These are phyloP conservation scores for Oryza longistaminata DNA, from an alignment of 176 grass and related monocot species.

Conservation along the genomic window DNA sequence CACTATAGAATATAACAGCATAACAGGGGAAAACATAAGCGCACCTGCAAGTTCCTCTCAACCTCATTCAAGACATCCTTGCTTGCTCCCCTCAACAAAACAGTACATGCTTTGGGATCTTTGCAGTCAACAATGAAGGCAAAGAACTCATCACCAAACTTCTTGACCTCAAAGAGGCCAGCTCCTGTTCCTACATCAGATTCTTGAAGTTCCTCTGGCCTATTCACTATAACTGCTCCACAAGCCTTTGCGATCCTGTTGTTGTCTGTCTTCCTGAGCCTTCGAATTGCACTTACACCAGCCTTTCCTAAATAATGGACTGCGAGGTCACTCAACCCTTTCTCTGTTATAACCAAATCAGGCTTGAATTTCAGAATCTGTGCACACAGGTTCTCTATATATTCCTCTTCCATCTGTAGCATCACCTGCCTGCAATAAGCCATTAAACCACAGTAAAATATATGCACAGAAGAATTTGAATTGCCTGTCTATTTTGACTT, in stretches of 20 bases:
- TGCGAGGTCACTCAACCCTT: slow-evolving; percentile 89
- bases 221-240: slow-evolving; percentile 92
- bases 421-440: slow-evolving; percentile 58
- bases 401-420: slow-evolving; percentile 96
- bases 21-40: not conserved
- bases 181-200: slow-evolving; percentile 91
- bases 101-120: slow-evolving; percentile 98
- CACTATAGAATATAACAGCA: slow-evolving; percentile 9
- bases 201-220: slow-evolving; percentile 96
- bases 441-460: not conserved
- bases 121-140: slow-evolving; percentile 91
- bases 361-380: slow-evolving; percentile 98
- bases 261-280: slow-evolving; percentile 93
- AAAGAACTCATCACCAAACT: slow-evolving; percentile 96
- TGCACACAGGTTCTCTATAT: slow-evolving; percentile 78
- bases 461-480: not conserved
- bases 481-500: not conserved
- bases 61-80: slow-evolving; percentile 97
- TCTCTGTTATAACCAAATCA: slow-evolving; percentile 90
- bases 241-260: slow-evolving; percentile 94
- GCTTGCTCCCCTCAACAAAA: slow-evolving; percentile 92
- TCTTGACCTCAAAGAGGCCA: slow-evolving; percentile 95
- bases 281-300: slow-evolving; percentile 89
- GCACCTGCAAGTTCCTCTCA: slow-evolving; percentile 89
- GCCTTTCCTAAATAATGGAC: slow-evolving; percentile 94